Conservation (phyloP, 805 yeast species). For the Nakazawaea wickerhamii region DNA sequence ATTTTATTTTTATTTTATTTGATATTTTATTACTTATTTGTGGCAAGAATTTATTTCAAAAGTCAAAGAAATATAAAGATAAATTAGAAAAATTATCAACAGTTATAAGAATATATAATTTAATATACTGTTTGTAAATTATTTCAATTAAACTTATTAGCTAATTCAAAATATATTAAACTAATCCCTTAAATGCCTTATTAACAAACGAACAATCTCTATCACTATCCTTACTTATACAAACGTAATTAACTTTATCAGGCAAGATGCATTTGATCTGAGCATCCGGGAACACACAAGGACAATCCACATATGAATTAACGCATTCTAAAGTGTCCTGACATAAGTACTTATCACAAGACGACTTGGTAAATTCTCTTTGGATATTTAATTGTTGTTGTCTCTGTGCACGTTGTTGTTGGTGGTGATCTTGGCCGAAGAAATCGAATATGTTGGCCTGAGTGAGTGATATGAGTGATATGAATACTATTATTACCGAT, state of each 20-base stretch:
- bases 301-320: conserved; percentile 62
- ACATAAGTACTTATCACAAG: conserved; percentile 69
- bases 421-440: conserved; percentile 21
- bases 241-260: conserved; percentile 55
- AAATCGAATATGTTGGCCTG: conserved; percentile 9
- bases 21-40: too few relatives aligned
- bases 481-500: neutral
- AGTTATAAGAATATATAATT: too few relatives aligned
- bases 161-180: too few relatives aligned
- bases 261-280: conserved; percentile 81
- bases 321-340: conserved; percentile 84
- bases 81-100: too few relatives aligned
- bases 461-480: neutral
- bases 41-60: too few relatives aligned
- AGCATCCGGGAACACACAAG: conserved; percentile 84
- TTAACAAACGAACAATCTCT: conserved; percentile 86
- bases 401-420: conserved; percentile 21
- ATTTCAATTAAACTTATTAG: too few relatives aligned
- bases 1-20: too few relatives aligned
- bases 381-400: conserved; percentile 34
- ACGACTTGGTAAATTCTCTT: conserved; percentile 29
- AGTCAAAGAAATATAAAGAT: too few relatives aligned
- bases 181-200: conserved; percentile 60
- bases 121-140: too few relatives aligned
- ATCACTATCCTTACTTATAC: conserved; percentile 69